Conservation (phyloP, 1,284 basidiomycete genomes). For the Sanghuangporus weigelae region DNA sequence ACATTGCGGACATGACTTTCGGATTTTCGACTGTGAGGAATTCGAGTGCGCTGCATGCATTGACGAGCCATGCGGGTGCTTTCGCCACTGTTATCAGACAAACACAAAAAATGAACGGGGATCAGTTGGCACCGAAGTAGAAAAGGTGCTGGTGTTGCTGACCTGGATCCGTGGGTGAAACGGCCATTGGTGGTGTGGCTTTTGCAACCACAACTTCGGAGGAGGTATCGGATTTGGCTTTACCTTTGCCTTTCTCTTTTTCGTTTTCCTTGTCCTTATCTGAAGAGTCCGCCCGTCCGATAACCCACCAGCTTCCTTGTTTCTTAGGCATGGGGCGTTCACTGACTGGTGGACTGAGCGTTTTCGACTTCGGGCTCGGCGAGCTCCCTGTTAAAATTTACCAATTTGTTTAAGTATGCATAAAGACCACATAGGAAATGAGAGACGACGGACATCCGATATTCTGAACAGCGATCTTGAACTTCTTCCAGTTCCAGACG, state of each 20-base stretch:
- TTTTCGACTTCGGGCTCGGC: constrained; percentile 15
- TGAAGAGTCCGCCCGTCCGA: constrained; percentile 11
- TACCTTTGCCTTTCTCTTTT: constrained; percentile 18
- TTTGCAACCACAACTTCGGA: constrained; percentile 24
- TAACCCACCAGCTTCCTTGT: constrained; percentile 18
- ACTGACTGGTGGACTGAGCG: background rate
- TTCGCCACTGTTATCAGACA: constrained; percentile 49
- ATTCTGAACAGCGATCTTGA: constrained; percentile 66
- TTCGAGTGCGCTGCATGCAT: constrained; percentile 67
- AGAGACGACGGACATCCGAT: constrained; percentile 69
- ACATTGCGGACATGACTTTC: constrained; percentile 65
- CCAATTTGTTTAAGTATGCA: background rate
- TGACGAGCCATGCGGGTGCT: constrained; percentile 68
- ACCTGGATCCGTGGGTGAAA: constrained; percentile 10
- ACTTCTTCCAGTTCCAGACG: constrained; percentile 75
- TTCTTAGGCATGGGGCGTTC: constrained; percentile 18
- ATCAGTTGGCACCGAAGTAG: constrained; percentile 6
- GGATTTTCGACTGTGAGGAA: constrained; percentile 69
- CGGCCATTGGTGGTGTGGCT: background rate
- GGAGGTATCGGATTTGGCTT: constrained; percentile 21
- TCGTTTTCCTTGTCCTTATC: constrained; percentile 3
- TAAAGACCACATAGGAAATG: background rate
- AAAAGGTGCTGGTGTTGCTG: constrained; percentile 4
- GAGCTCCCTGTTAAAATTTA: constrained; percentile 7
- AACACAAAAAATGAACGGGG: background rate